Evolutionary conservation across 192 early-diverging fungal species (phyloP).

Genomic region (Umbelopsis sp.): DNA sequence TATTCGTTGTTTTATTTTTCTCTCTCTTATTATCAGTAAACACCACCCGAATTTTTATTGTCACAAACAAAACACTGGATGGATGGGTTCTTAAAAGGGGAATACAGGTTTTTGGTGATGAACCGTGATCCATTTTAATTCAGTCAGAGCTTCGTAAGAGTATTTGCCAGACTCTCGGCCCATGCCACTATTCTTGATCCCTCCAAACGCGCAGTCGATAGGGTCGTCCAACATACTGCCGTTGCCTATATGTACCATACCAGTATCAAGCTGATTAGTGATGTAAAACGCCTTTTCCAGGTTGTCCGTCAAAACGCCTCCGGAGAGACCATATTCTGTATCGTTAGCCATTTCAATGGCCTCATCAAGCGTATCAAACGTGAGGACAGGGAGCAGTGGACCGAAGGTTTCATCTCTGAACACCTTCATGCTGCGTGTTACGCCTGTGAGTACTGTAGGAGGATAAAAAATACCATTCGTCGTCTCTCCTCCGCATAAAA

Average conservation of each 20-base stretch:
- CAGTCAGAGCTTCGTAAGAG: slow-evolving; percentile 58
- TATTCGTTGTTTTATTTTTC: not conserved
- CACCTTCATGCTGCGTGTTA: slow-evolving; percentile 52
- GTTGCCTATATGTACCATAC: slow-evolving; percentile 62
- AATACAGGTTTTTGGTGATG: slow-evolving; percentile 13
- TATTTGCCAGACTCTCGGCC: slow-evolving; percentile 56
- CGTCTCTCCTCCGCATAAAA: slow-evolving; percentile 2
- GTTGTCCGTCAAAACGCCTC: slow-evolving; percentile 58
- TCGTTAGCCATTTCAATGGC: slow-evolving; percentile 65
- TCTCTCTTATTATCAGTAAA: slow-evolving; percentile 1
- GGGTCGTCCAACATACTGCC: slow-evolving; percentile 54
- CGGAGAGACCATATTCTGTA: slow-evolving; percentile 57
- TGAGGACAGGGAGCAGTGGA: slow-evolving; percentile 83
- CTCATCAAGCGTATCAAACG: slow-evolving; percentile 63
- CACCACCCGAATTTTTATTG: slow-evolving; percentile 3
- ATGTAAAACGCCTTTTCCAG: slow-evolving; percentile 49
- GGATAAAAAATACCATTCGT: not conserved
- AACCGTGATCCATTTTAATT: slow-evolving; percentile 33
- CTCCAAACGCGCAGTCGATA: slow-evolving; percentile 61
- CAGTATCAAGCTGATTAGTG: slow-evolving; percentile 47
- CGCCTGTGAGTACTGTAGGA: slow-evolving; percentile 79
- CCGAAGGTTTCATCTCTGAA: slow-evolving; percentile 91
- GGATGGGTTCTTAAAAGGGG: not conserved
- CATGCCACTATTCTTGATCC: slow-evolving; percentile 50
- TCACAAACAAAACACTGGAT: not conserved